These are phyloP conservation scores for Scheffersomyces spartinae DNA, from an alignment of 805 yeast species.

Conservation along the genomic window DNA sequence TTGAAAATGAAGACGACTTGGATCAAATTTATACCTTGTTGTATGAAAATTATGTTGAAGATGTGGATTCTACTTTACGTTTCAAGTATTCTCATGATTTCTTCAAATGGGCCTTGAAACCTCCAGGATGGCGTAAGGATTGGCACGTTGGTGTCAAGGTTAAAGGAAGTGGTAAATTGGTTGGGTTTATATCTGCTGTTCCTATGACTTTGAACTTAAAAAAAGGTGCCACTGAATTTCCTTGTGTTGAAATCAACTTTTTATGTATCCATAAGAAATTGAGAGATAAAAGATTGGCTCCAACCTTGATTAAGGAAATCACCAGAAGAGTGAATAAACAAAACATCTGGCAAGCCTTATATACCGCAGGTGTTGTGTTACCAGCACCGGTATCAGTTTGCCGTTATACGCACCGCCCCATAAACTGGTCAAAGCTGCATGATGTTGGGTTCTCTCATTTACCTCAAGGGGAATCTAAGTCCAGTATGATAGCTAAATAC, in stretches of 20 bases:
- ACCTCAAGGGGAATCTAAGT: constrained; percentile 58
- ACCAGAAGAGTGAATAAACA: constrained; percentile 81
- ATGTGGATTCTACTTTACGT: constrained; percentile 81
- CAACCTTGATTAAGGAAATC: constrained; percentile 85
- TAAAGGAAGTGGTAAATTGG: constrained; percentile 58
- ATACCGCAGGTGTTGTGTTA: constrained; percentile 82
- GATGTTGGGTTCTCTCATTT: constrained; percentile 85
- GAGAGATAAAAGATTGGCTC: constrained; percentile 88
- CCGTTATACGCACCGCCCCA: constrained; percentile 86
- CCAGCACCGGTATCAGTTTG: constrained; percentile 90
- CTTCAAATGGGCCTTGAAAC: constrained; percentile 84
- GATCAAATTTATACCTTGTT: constrained; percentile 71
- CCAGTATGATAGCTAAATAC: constrained; percentile 53
- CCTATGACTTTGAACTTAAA: constrained; percentile 63
- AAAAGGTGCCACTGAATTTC: constrained; percentile 30
- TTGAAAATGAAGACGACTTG: constrained; percentile 41
- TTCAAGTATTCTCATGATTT: constrained; percentile 79
- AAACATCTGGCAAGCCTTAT: constrained; percentile 90
- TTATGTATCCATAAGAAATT: constrained; percentile 89
- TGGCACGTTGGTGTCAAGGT: constrained; percentile 96
- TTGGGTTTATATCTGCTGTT: constrained; percentile 87
- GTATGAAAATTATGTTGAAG: constrained; percentile 90
- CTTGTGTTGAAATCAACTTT: constrained; percentile 84
- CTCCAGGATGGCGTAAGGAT: constrained; percentile 84
- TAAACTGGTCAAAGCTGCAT: constrained; percentile 81